These are phyloP conservation scores for Erigeron philadelphicus DNA, from an alignment of 140 eudicot species.

Conservation along the genomic window DNA sequence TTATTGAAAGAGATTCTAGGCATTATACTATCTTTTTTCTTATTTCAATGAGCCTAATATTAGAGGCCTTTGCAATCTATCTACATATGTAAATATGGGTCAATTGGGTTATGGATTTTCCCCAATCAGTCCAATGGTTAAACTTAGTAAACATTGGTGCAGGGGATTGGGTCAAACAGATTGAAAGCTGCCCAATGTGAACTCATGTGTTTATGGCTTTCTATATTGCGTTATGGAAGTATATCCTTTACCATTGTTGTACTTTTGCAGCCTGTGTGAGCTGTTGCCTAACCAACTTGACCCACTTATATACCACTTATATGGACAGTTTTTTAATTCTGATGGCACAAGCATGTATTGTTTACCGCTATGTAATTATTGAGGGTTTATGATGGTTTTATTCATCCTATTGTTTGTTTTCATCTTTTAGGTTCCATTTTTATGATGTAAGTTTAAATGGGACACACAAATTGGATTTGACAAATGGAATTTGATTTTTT, in stretches of 20 bases:
- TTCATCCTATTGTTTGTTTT: neutral
- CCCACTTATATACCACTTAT: neutral
- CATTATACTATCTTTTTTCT: neutral
- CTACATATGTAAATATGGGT: no score
- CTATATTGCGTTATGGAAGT: neutral
- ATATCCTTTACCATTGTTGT: neutral
- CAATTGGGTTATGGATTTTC: no score
- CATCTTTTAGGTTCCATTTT: neutral
- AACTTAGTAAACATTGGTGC: neutral
- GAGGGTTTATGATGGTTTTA: neutral
- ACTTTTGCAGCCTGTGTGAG: neutral
- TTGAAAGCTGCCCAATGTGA: neutral
- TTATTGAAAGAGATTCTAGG: constrained; percentile 5
- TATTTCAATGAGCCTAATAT: neutral
- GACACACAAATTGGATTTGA: constrained; percentile 13
- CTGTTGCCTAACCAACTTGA: neutral
- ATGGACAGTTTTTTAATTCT: neutral
- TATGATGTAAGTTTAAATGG: neutral
- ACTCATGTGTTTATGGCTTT: neutral
- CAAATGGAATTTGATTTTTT: neutral
- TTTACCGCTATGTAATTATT: neutral
- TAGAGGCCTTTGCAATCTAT: neutral
- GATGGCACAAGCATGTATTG: neutral
- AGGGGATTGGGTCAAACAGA: neutral
- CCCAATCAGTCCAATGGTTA: no score